Evolutionary conservation across 2,329 filamentous ascomycete genomes (phyloP).

Genomic region (Thielaviopsis punctulata): DNA sequence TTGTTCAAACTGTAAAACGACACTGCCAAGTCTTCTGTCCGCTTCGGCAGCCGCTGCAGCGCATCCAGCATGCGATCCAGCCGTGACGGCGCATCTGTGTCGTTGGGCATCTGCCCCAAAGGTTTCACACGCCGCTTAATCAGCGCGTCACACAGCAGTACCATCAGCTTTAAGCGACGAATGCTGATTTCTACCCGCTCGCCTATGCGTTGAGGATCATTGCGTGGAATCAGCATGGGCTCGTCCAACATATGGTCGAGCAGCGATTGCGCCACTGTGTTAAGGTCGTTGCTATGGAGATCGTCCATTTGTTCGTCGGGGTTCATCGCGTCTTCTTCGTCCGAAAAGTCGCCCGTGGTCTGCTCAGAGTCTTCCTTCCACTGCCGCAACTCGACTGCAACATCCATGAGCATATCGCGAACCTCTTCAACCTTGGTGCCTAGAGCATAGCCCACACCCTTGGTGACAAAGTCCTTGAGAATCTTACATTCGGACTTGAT

Average conservation of each 20-base stretch:
- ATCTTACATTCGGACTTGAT: not conserved
- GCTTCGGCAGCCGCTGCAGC: conserved; percentile 44
- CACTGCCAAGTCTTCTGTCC: conserved; percentile 52
- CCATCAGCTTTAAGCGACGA: conserved; percentile 48
- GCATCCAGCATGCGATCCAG: conserved; percentile 39
- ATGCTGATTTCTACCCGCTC: conserved; percentile 47
- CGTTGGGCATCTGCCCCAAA: conserved; percentile 25
- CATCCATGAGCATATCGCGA: conserved; percentile 60
- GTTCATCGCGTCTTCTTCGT: conserved; percentile 32
- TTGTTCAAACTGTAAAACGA: conserved; percentile 55
- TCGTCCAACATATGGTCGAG: conserved; percentile 53
- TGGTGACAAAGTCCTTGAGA: not conserved
- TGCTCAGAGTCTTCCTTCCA: conserved; percentile 60
- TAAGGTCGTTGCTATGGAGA: conserved; percentile 23
- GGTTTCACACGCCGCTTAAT: conserved; percentile 52
- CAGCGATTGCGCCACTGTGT: conserved; percentile 30
- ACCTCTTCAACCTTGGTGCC: conserved; percentile 21
- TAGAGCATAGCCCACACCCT: not conserved
- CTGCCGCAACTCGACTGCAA: conserved; percentile 70
- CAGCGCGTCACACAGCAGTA: conserved; percentile 51
- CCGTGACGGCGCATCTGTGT: conserved; percentile 21
- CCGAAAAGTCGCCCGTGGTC: conserved; percentile 19
- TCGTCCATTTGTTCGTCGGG: conserved; percentile 21
- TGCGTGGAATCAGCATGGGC: conserved; percentile 41
- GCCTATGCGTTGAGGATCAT: conserved; percentile 46